These are phyloP conservation scores for Pseudogymnoascus sp. DNA, from an alignment of 2,329 filamentous ascomycete species.

Conservation along the genomic window DNA sequence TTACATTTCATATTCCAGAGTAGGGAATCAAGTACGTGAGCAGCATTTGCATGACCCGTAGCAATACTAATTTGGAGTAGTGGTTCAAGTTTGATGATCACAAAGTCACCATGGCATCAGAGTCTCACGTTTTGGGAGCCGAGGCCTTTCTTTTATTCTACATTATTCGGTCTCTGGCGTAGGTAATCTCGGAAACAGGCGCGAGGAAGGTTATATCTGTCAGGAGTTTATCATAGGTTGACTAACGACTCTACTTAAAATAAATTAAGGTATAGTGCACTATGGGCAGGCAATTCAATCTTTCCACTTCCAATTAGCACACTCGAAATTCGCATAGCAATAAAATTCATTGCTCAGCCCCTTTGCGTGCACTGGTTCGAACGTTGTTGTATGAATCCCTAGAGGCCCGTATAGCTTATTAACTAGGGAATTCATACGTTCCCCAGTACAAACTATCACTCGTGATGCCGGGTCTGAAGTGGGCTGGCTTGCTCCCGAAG, in stretches of 20 bases:
- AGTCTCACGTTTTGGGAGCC: constrained; percentile 75
- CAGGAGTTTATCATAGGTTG: not conserved
- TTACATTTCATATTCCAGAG: constrained; percentile 80
- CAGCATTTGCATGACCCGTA: not conserved
- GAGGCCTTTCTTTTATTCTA: constrained; percentile 92
- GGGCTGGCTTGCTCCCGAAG: constrained; percentile 16
- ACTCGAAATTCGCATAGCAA: constrained; percentile 72
- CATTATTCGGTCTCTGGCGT: constrained; percentile 53
- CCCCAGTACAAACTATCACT: constrained; percentile 66
- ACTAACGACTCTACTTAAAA: not conserved
- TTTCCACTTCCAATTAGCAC: constrained; percentile 40
- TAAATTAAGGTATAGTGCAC: not conserved
- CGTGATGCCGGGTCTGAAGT: constrained; percentile 11
- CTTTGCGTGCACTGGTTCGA: constrained; percentile 58
- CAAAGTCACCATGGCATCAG: constrained; percentile 73
- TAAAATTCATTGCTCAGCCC: constrained; percentile 73
- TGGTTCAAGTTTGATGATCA: constrained; percentile 98
- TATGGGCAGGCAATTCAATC: not conserved
- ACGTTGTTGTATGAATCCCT: constrained; percentile 56
- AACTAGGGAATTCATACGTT: constrained; percentile 61
- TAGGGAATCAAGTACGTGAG: constrained; percentile 56
- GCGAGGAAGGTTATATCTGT: not conserved
- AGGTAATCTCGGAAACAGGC: constrained; percentile 16
- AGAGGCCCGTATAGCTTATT: constrained; percentile 57
- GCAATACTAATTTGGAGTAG: constrained; percentile 33